Evolutionary conservation across 495 filamentous ascomycete species (phyloP), one percentile per base, ranked within the genome.

Genomic region (Jackrogersella minutella): DNA sequence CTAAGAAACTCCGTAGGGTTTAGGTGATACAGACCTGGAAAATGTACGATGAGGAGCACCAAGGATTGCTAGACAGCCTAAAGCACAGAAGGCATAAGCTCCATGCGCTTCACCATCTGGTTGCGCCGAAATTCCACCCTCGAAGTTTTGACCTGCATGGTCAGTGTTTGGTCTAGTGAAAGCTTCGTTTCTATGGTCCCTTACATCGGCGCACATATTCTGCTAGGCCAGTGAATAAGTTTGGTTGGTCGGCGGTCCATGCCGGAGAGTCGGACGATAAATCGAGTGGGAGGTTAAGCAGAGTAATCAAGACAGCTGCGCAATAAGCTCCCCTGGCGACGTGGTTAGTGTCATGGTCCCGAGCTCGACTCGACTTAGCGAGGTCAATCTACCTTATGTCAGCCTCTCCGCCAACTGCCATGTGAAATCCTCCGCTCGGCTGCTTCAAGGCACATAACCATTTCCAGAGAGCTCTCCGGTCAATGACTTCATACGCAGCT

Each of bases 71-170:
- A 99, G 82, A 73, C 89, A 92, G 33, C 90, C 95, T 47, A 99
- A 79, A 37, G 90, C 93, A 77, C 95, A 98, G 78, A 98, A 99
- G 30, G 93, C 92, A 78, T 97, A 99, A 53, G 91, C 95, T 14
- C 95, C 96, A 81, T 99, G 95, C 37, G 94, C 96, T 81, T 99
- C 95, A 52, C 85, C 87, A 47, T 85, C 88, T 14, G 95, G 95
- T 36, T 86, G 86, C 10, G 85, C 89, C 54, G 90, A 93, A 30
- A 98, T 91, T 26, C 95, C 95, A 52, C 95, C 95, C 79, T 99
- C 95, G 70, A 87, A 97, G 9, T 90, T 94, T 84, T 98, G 94
- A 72, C 92, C 91, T 94, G 65, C 63, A 30, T 63, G 63, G 53
- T 74, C 58, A 66, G 55, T 59, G 63, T 51, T n/a, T 58, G 39